Conservation (phyloP, 192 early-diverging fungal genomes). For the Coemansia sp. region DNA sequence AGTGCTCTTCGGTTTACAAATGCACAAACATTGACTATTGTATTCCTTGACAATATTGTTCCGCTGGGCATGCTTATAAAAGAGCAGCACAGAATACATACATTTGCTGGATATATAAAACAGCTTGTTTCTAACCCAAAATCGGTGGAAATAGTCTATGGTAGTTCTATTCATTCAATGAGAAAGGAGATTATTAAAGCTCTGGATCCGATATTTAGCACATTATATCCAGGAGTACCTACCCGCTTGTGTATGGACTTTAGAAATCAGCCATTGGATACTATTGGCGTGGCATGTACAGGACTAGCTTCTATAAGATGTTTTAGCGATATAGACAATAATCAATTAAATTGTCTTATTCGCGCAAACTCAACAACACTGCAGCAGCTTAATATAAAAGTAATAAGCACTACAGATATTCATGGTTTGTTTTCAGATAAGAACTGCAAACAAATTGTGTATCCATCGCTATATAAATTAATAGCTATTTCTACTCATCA, state of each 20-base stretch:
- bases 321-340: not conserved
- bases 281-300: not conserved
- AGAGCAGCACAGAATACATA: not conserved
- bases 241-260: not conserved
- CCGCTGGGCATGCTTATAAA: not conserved
- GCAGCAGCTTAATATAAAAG: not conserved
- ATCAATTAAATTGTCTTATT: not conserved
- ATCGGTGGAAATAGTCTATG: not conserved
- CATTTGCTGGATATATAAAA: not conserved
- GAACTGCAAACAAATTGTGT: not conserved
- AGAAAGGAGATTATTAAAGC: not conserved
- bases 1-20: not conserved
- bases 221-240: not conserved
- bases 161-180: not conserved
- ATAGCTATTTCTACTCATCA: not conserved
- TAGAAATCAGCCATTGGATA: not conserved
- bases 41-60: slow-evolving; percentile 1
- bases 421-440: not conserved
- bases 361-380: not conserved
- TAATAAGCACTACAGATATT: not conserved
- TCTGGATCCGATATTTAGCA: not conserved
- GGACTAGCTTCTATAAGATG: not conserved
- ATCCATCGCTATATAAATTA: not conserved
- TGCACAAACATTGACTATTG: not conserved
- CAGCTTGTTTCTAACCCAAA: not conserved